Conservation (phyloP, 208 protist genomes). For the Crithidia mellificae region DNA sequence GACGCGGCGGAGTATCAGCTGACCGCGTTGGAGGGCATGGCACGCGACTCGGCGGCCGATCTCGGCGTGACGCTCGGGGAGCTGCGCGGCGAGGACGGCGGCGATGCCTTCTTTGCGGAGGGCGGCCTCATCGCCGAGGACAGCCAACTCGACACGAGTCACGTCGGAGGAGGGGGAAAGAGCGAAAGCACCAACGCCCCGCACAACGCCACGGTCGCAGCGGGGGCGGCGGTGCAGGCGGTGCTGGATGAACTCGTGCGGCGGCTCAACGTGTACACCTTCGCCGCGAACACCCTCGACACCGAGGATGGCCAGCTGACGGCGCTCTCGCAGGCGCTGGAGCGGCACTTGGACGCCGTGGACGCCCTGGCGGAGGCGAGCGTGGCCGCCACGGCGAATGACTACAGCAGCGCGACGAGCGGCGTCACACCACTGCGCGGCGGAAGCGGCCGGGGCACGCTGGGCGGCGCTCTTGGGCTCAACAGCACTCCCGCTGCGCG, state of each 20-base stretch:
- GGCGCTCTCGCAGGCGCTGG: constrained; percentile 32
- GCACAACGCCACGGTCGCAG: background rate
- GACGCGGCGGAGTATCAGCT: constrained; percentile 42
- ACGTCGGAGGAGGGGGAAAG: too few relatives aligned
- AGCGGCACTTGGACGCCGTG: constrained; percentile 35
- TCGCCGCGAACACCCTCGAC: constrained; percentile 39
- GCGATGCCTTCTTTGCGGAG: background rate
- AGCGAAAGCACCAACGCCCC: too few relatives aligned
- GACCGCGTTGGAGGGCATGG: constrained; percentile 34
- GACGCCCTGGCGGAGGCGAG: constrained; percentile 19
- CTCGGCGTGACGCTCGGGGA: constrained; percentile 31
- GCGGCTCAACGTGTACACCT: constrained; percentile 34
- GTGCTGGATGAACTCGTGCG: constrained; percentile 49
- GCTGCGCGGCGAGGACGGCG: background rate
- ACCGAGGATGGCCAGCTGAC: constrained; percentile 38
- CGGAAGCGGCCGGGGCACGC: background rate
- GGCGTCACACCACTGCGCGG: constrained; percentile 28
- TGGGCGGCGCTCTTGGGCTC: constrained; percentile 16
- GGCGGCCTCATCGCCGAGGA: constrained; percentile 8
- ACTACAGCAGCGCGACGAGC: constrained; percentile 6
- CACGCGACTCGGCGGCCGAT: constrained; percentile 36
- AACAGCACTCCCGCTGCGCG: constrained; percentile 26
- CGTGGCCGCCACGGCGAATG: background rate
- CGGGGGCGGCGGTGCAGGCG: constrained; percentile 28
- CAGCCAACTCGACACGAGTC: background rate